Evolutionary conservation across 2,329 filamentous ascomycete genomes (phyloP).

Genomic region (Colletotrichum plurivorum): DNA sequence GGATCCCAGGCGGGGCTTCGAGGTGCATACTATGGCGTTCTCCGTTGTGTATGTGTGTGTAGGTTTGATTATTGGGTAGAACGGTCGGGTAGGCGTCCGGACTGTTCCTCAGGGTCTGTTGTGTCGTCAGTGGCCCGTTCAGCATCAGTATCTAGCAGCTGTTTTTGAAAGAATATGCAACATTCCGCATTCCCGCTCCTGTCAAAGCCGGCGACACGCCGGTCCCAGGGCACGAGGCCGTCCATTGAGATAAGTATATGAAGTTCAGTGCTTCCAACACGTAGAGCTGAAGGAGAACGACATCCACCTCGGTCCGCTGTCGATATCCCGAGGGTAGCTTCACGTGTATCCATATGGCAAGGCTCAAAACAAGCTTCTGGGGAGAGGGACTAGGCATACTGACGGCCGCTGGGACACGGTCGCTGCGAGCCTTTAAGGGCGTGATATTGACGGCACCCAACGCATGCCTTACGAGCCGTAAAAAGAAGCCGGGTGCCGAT

Average conservation of each 20-base stretch:
- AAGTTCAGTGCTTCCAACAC: too few relatives aligned
- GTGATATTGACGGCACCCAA: not conserved
- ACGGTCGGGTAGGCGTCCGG: not conserved
- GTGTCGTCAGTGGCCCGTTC: not conserved
- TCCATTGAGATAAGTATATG: too few relatives aligned
- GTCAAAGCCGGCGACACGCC: too few relatives aligned
- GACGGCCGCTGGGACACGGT: not conserved
- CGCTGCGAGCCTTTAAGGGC: not conserved
- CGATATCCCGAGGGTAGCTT: constrained; percentile 1
- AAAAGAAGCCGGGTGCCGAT: not conserved
- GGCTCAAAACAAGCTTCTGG: not conserved
- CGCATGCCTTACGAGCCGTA: not conserved
- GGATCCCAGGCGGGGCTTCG: constrained; percentile 14
- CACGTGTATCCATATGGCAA: not conserved
- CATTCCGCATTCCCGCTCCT: too few relatives aligned
- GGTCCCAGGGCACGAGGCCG: too few relatives aligned
- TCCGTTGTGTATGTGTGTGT: constrained; percentile 8
- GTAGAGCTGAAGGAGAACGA: not conserved
- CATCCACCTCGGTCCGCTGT: not conserved
- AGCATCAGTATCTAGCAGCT: not conserved
- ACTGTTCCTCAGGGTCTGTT: not conserved
- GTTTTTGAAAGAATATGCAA: too few relatives aligned
- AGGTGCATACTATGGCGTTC: constrained; percentile 31
- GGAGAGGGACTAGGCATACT: not conserved
- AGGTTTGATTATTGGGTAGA: not conserved